Conservation (phyloP, 768 basidiomycete species). For the Auricularia heimuer region DNA sequence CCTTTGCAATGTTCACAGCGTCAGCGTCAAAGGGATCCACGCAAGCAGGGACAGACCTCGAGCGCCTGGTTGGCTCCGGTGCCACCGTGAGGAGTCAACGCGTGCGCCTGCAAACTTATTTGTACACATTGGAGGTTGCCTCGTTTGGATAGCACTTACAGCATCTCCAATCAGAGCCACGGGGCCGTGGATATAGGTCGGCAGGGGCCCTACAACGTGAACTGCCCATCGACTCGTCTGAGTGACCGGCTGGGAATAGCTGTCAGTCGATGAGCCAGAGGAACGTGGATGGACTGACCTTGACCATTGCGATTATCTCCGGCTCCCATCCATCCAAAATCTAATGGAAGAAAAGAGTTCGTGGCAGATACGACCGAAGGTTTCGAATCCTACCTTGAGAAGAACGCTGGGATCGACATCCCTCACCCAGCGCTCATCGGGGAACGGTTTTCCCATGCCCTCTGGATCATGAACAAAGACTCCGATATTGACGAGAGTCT, state of each 20-base stretch:
- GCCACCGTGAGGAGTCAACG: not conserved
- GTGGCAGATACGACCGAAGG: not conserved
- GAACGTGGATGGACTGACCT: slow-evolving; percentile 13
- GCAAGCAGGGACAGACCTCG: not conserved
- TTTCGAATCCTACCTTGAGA: not conserved
- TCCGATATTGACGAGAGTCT: not conserved
- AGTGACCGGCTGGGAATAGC: slow-evolving; percentile 4
- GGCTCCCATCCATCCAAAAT: slow-evolving; percentile 24
- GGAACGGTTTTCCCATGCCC: not conserved
- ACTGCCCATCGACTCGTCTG: slow-evolving; percentile 16
- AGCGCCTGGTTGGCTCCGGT: not conserved
- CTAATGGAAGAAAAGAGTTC: not conserved
- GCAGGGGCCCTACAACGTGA: slow-evolving; percentile 13
- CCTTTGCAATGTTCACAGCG: not conserved
- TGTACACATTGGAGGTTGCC: not conserved
- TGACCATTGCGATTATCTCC: slow-evolving; percentile 21
- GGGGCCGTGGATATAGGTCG: slow-evolving; percentile 15
- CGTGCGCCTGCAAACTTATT: not conserved
- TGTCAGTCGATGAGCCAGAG: not conserved
- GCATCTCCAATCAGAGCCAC: slow-evolving; percentile 22
- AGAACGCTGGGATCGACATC: no score
- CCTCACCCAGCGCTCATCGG: not conserved
- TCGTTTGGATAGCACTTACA: slow-evolving; percentile 11
- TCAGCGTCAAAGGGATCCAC: not conserved
- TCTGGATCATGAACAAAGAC: not conserved